Conservation (phyloP, 2,329 filamentous ascomycete genomes). For the Chrysosporium queenslandicum region DNA sequence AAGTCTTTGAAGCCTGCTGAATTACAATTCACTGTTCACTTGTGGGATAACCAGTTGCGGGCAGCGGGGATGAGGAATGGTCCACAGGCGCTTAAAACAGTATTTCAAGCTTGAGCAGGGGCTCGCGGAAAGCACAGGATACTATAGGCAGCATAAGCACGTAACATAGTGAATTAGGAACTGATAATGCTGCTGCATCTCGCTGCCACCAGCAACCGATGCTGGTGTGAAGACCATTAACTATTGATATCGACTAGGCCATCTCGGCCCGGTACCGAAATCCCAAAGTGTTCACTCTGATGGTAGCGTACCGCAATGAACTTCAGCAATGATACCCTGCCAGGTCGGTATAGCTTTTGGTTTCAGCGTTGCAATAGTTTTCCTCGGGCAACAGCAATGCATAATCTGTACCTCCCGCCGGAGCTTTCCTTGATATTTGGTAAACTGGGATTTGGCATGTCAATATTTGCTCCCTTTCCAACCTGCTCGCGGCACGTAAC, state of each 20-base stretch:
- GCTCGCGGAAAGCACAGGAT: background rate
- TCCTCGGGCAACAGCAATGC: background rate
- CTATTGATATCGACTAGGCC: background rate
- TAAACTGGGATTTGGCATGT: background rate
- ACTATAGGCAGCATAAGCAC: background rate
- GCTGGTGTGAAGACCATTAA: background rate
- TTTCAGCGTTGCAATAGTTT: conserved; percentile 1
- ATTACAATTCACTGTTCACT: too few relatives aligned
- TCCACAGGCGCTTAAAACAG: too few relatives aligned
- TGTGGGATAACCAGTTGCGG: too few relatives aligned
- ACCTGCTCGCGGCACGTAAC: background rate
- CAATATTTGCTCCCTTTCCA: background rate
- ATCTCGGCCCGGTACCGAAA: background rate
- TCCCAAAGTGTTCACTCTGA: background rate
- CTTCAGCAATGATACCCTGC: background rate
- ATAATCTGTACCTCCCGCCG: background rate
- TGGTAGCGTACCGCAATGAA: background rate
- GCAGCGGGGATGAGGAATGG: too few relatives aligned
- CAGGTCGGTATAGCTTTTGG: background rate
- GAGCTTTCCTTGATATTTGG: background rate
- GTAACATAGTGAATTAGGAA: background rate
- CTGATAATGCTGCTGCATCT: background rate
- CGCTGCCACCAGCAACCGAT: background rate
- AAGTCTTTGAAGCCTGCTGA: too few relatives aligned
- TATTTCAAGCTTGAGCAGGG: background rate